Percentiles rank a stretch among this genome's conserved stretches.
Conservation (phyloP, 2,329 filamentous ascomycete species). For the Aspergillus pseudoterreus region DNA sequence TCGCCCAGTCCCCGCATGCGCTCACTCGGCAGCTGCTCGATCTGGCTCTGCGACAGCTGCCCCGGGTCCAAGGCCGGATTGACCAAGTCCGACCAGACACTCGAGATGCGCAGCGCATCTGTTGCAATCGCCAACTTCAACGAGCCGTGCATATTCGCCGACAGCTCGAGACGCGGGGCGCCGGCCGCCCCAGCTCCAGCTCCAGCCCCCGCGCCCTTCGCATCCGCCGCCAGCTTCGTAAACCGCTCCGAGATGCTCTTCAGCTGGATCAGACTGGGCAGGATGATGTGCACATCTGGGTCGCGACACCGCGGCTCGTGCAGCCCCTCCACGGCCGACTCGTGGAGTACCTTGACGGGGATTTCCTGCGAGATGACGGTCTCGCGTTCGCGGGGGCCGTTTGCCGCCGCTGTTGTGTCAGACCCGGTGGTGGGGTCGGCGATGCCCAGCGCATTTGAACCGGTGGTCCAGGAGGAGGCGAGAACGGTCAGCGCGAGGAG, state of each 20-base stretch:
- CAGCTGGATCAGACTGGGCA: conserved; percentile 81
- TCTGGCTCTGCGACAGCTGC: conserved; percentile 60
- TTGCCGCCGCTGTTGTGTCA: conserved; percentile 37
- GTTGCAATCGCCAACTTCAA: conserved; percentile 76
- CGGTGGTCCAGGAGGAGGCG: conserved; percentile 48
- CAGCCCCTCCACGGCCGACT: conserved; percentile 81
- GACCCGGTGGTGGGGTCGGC: conserved; percentile 18
- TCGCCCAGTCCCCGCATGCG: conserved; percentile 63
- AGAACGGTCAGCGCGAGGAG: conserved; percentile 87
- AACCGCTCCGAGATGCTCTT: conserved; percentile 95
- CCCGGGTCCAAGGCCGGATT: conserved; percentile 84
- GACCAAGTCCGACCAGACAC: conserved; percentile 77
- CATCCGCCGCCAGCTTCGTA: conserved; percentile 62
- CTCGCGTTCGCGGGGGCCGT: conserved; percentile 67
- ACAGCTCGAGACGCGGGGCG: conserved; percentile 71
- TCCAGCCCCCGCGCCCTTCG: conserved; percentile 34
- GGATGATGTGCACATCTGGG: conserved; percentile 87
- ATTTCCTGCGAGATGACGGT: conserved; percentile 94
- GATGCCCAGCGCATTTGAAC: conserved; percentile 55
- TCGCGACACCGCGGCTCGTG: conserved; percentile 89
- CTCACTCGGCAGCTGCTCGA: conserved; percentile 79
- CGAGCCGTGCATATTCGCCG: conserved; percentile 91
- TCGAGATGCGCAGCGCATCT: conserved; percentile 79
- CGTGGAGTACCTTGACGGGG: conserved; percentile 84
- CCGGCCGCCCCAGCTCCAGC: conserved; percentile 17